Evolutionary conservation across 176 grass and related monocot genomes (phyloP).

Genomic region (Typha latifolia): DNA sequence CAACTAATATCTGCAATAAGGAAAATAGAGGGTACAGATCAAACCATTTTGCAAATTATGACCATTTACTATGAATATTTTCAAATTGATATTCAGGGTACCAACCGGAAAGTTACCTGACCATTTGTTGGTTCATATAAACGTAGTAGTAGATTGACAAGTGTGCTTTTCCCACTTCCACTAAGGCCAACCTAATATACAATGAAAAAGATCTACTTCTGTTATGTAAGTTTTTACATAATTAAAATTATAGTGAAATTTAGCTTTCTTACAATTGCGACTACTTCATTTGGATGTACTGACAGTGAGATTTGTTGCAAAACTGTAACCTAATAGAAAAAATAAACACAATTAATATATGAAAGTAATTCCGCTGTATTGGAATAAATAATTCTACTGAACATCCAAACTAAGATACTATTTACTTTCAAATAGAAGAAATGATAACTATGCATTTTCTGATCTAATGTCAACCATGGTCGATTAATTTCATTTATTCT

Average conservation of each 20-base stretch:
- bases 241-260: conserved; percentile 2
- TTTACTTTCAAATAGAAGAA: no score
- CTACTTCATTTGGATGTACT: conserved; percentile 75
- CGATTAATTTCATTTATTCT: no score
- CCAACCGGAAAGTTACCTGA: conserved; percentile 49
- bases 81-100: not conserved
- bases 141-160: conserved; percentile 83
- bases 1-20: conserved; percentile 60
- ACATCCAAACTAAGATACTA: no score
- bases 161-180: conserved; percentile 93
- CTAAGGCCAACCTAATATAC: conserved; percentile 80
- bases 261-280: conserved; percentile 75
- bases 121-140: conserved; percentile 83
- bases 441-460: no score
- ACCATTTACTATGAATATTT: no score
- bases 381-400: no score
- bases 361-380: no score
- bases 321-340: conserved; percentile 51
- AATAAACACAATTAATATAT: not conserved
- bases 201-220: conserved; percentile 13
- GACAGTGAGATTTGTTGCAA: conserved; percentile 54
- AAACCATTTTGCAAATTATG: no score
- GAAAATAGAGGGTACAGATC: not conserved
- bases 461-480: no score
- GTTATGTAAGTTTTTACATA: not conserved